These are phyloP conservation scores for Xylaria nigripes DNA, from an alignment of 495 filamentous ascomycete species.

Conservation along the genomic window DNA sequence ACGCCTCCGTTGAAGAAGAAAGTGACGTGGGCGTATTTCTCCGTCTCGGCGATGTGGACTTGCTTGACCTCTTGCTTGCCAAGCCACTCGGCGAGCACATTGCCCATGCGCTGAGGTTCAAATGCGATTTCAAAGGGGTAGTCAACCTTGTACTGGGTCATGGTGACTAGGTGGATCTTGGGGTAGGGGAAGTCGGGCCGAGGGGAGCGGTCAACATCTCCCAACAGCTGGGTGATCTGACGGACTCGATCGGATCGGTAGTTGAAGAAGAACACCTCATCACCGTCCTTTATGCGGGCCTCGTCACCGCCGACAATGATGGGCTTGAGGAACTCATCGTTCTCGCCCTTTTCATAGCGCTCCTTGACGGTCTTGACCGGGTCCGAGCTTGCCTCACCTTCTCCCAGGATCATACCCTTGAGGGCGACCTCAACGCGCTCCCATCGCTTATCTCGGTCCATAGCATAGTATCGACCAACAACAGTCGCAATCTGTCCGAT, in stretches of 20 bases:
- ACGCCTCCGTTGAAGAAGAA: conserved; percentile 99
- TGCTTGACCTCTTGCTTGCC: conserved; percentile 80
- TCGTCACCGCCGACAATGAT: conserved; percentile 89
- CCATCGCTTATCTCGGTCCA: conserved; percentile 99
- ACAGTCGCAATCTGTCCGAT: conserved; percentile 84
- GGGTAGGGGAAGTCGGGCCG: conserved; percentile 90
- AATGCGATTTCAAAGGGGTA: conserved; percentile 92
- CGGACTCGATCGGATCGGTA: conserved; percentile 98
- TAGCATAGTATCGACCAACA: conserved; percentile 93
- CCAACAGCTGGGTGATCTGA: conserved; percentile 90
- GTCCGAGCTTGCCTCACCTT: conserved; percentile 77
- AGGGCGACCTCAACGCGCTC: conserved; percentile 84
- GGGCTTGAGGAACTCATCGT: conserved; percentile 95
- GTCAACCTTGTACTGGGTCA: conserved; percentile 97
- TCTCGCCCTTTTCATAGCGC: conserved; percentile 79
- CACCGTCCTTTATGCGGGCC: conserved; percentile 75
- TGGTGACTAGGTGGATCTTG: conserved; percentile 86
- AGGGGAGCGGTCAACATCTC: conserved; percentile 83
- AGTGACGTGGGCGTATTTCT: conserved; percentile 98
- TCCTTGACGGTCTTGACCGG: conserved; percentile 80
- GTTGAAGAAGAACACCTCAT: conserved; percentile 99
- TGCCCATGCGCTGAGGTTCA: conserved; percentile 88
- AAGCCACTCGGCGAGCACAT: conserved; percentile 93
- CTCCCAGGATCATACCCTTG: conserved; percentile 75
- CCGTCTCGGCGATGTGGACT: conserved; percentile 94